phyloP scores from a whole-genome alignment of 2,329 filamentous ascomycete genomes.

The Colletotrichum tropicale region DNA sequence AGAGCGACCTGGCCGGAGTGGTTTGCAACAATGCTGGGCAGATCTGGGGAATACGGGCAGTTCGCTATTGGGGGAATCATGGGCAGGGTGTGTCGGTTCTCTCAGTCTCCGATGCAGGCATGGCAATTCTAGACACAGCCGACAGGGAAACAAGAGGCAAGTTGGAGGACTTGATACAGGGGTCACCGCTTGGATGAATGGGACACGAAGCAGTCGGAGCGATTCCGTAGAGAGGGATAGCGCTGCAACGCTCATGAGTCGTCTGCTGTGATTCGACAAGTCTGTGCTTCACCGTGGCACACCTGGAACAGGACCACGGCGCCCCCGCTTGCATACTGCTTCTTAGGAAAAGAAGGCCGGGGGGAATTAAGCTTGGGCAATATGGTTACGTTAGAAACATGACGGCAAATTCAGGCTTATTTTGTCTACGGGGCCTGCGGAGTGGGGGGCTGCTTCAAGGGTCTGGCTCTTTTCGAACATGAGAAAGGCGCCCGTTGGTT shows the following conservation, averaged over 20 bases:
- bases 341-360: background rate
- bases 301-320: slow-evolving; percentile 2
- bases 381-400: background rate
- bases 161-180: background rate
- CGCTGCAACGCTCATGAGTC: background rate
- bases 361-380: slow-evolving; percentile 3
- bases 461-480: background rate
- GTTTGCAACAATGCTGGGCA: background rate
- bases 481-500: background rate
- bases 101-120: background rate
- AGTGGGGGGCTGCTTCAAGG: background rate
- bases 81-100: background rate
- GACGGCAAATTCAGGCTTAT: background rate
- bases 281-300: background rate
- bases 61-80: background rate
- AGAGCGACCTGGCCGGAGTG: background rate
- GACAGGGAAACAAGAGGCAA: background rate
- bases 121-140: background rate
- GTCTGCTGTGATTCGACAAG: background rate
- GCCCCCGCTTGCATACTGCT: background rate
- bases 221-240: background rate
- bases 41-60: background rate
- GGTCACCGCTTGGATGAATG: background rate
- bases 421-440: background rate
- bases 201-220: background rate